Evolutionary conservation across 2,329 filamentous ascomycete genomes (phyloP).

Genomic region (Colletotrichum sp.): DNA sequence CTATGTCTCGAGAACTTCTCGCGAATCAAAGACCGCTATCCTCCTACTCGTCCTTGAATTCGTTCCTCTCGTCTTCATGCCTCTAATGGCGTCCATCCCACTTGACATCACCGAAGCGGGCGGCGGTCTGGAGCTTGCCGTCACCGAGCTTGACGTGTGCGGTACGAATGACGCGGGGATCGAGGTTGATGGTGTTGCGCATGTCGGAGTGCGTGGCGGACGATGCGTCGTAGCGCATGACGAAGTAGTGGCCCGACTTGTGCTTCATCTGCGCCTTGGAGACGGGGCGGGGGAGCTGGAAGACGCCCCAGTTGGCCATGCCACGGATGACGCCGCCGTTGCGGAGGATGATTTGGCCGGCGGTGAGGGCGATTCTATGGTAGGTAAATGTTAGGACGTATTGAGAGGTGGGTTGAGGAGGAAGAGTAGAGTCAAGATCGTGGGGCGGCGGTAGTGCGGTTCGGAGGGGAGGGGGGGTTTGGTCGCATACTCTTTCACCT

Average conservation of each 20-base stretch:
- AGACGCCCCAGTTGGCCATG: constrained; percentile 94
- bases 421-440: not conserved
- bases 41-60: not conserved
- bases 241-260: constrained; percentile 91
- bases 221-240: constrained; percentile 92
- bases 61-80: not conserved
- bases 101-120: constrained; percentile 52
- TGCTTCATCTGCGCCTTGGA: constrained; percentile 84
- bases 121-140: constrained; percentile 57
- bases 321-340: constrained; percentile 90
- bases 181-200: constrained; percentile 76
- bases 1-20: not conserved
- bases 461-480: constrained; percentile 8
- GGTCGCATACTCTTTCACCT: constrained; percentile 88
- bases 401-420: not conserved
- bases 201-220: constrained; percentile 76
- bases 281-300: constrained; percentile 80
- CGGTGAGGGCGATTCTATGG: constrained; percentile 81
- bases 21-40: not conserved
- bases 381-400: not conserved
- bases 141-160: constrained; percentile 85
- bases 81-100: constrained; percentile 40
- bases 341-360: constrained; percentile 81
- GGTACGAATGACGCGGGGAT: constrained; percentile 89
- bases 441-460: not conserved